Conservation (phyloP, 345 rosid genomes). For the Cardamine occulta region DNA sequence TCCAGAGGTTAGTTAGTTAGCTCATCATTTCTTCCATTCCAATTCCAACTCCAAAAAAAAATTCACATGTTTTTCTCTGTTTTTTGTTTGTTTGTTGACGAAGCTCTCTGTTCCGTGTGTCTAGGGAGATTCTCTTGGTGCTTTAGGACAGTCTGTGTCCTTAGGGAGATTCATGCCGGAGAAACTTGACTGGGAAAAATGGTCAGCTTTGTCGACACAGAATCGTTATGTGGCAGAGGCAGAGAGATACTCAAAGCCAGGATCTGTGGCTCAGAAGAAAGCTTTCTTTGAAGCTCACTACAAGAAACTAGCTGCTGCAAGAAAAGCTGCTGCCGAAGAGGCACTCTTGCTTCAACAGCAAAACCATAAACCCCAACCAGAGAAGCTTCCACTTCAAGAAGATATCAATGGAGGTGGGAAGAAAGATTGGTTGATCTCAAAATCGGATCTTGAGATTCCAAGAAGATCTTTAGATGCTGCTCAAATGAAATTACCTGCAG, state of each 20-base stretch:
- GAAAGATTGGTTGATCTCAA: slow-evolving; percentile 22
- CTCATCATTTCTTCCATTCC: slow-evolving; percentile 9
- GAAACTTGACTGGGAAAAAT: slow-evolving; percentile 89
- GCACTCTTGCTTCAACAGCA: slow-evolving; percentile 68
- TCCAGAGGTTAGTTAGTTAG: slow-evolving; percentile 56
- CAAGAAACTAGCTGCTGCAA: slow-evolving; percentile 77
- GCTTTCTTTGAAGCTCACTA: slow-evolving; percentile 91
- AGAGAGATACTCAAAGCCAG: slow-evolving; percentile 73
- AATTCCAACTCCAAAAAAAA: neutral
- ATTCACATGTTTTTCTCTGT: neutral
- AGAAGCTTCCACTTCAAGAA: slow-evolving; percentile 30
- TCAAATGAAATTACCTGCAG: slow-evolving; percentile 34
- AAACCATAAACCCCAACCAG: slow-evolving; percentile 26
- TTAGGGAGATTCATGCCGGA: slow-evolving; percentile 92
- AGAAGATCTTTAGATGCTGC: slow-evolving; percentile 18
- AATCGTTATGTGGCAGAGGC: slow-evolving; percentile 81
- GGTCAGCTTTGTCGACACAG: slow-evolving; percentile 73
- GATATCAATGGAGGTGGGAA: slow-evolving; percentile 24
- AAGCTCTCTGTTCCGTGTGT: slow-evolving; percentile 25
- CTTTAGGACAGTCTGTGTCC: slow-evolving; percentile 78
- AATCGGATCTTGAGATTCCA: slow-evolving; percentile 14
- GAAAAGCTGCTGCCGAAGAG: slow-evolving; percentile 62
- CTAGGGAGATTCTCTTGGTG: slow-evolving; percentile 65
- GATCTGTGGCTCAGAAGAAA: slow-evolving; percentile 88
- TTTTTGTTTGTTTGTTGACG: neutral